Evolutionary conservation across 2,329 filamentous ascomycete genomes (phyloP).

Genomic region (Fusarium nisikadoi): DNA sequence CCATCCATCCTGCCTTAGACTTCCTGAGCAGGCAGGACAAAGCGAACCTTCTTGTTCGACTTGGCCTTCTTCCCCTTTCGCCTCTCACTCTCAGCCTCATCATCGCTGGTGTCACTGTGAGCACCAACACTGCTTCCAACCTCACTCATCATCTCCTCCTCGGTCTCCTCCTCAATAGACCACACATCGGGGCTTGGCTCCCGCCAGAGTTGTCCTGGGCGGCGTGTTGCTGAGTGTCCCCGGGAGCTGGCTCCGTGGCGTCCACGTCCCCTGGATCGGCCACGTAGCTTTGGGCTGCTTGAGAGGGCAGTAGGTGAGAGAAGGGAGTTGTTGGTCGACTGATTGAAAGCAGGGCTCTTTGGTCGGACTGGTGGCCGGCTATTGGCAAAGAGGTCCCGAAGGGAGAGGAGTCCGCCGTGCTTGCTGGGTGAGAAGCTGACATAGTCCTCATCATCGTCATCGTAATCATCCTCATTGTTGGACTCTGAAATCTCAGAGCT

Average conservation of each 20-base stretch:
- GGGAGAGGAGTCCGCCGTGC: slow-evolving; percentile 53
- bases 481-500: slow-evolving; percentile 55
- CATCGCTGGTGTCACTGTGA: slow-evolving; percentile 47
- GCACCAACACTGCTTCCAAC: slow-evolving; percentile 48
- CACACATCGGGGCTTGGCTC: slow-evolving; percentile 69
- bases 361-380: slow-evolving; percentile 46
- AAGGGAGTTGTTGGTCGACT: slow-evolving; percentile 45
- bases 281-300: slow-evolving; percentile 44
- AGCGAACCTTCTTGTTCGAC: slow-evolving; percentile 67
- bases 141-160: slow-evolving; percentile 62
- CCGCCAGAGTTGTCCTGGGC: slow-evolving; percentile 61
- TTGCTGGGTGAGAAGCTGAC: slow-evolving; percentile 58
- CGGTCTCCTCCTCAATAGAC: slow-evolving; percentile 69
- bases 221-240: slow-evolving; percentile 47
- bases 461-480: slow-evolving; percentile 60
- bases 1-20: slow-evolving; percentile 20
- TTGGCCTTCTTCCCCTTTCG: slow-evolving; percentile 53
- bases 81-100: slow-evolving; percentile 24
- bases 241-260: slow-evolving; percentile 42
- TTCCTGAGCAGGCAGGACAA: slow-evolving; percentile 60
- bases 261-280: slow-evolving; percentile 46
- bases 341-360: slow-evolving; percentile 49
- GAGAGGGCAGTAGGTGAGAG: slow-evolving; percentile 41
- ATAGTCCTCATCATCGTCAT: slow-evolving; percentile 62
- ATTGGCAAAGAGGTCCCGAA: slow-evolving; percentile 56